Evolutionary conservation across 345 rosid genomes (phyloP), one percentile per base, ranked within the genome.

Genomic region (Eucalyptus regnans): DNA sequence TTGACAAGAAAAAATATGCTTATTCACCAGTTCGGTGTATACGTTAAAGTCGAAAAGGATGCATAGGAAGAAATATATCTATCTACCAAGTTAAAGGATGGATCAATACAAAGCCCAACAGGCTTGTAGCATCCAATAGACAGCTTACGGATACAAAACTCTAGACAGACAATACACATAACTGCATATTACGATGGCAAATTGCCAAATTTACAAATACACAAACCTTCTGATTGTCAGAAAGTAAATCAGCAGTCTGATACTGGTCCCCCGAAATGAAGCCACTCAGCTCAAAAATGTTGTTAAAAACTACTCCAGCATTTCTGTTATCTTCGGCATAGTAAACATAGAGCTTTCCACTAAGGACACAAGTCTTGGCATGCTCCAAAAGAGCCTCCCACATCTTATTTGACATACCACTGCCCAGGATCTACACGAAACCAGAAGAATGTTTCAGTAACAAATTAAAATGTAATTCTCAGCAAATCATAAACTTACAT

Each of bases 391-490:
- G 95, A 89, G 99, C 98, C 1, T 98, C 99, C 99, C 99, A 98
- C 99, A 98, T 98, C 94, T 95, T 97, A 94, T 97, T 98, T 89
- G 99, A 98, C 99, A 98, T 98, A 31, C 99, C 99, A 79, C 97
- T 95, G 87, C 99, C 99, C 86, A 98, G 98, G 94, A 94, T 95
- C 99, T 98, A 92, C 88, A 92, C 86, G 81, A 88, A 87, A 54
- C 76, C 86, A 83, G 50, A 83, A 84, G 31, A 51, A 86, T 29
- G 20, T 43, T 46, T 76, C 58, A 88, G 9, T 12, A 76, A 86
- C 50, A 83, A 87, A 88, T 87, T 85, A 91, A 81, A 79, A 87
- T 80, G 91, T 86, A 83, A 88, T 52, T 44, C 41, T 9, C 33
- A 86, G 9, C 89, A 89, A 64, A 91, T 22, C 64, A 86, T 85